These are phyloP conservation scores for Fragaria nilgerrensis DNA, from an alignment of 306 rosid species.

Conservation along the genomic window DNA sequence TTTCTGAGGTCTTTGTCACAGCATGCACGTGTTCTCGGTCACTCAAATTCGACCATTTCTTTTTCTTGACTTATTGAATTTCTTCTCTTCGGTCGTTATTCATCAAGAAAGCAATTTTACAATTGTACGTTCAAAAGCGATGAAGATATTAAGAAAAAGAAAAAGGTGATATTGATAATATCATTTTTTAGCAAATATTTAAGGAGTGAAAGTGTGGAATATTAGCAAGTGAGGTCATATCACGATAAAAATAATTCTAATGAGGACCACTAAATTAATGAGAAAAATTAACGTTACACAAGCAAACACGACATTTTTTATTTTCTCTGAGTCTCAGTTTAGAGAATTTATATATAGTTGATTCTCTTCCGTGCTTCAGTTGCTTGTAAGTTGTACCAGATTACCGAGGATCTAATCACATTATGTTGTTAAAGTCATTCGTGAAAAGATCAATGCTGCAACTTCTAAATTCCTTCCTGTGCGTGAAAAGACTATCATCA, in stretches of 20 bases:
- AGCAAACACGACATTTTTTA: too few relatives aligned
- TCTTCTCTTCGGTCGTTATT: not conserved
- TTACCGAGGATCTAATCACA: too few relatives aligned
- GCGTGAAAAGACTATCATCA: too few relatives aligned
- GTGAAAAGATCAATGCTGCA: too few relatives aligned
- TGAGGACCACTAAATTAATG: too few relatives aligned
- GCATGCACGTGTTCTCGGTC: not conserved
- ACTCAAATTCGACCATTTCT: not conserved
- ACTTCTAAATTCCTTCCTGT: too few relatives aligned
- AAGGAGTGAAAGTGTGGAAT: not conserved
- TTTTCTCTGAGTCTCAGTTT: too few relatives aligned
- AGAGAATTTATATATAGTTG: too few relatives aligned
- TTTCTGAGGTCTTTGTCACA: constrained; percentile 24
- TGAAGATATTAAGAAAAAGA: not conserved
- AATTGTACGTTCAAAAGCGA: not conserved
- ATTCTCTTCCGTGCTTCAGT: too few relatives aligned
- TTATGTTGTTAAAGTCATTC: too few relatives aligned
- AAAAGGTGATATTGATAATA: not conserved
- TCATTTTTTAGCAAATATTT: not conserved
- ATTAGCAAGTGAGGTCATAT: not conserved
- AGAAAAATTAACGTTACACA: too few relatives aligned
- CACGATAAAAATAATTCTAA: not conserved
- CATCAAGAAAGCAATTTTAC: not conserved
- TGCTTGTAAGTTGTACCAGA: too few relatives aligned
- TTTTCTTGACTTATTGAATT: not conserved